Evolutionary conservation across 1,139 yeast genomes (phyloP), one percentile per base, ranked within the genome.

Genomic region (Magnusiomyces fungicola): DNA sequence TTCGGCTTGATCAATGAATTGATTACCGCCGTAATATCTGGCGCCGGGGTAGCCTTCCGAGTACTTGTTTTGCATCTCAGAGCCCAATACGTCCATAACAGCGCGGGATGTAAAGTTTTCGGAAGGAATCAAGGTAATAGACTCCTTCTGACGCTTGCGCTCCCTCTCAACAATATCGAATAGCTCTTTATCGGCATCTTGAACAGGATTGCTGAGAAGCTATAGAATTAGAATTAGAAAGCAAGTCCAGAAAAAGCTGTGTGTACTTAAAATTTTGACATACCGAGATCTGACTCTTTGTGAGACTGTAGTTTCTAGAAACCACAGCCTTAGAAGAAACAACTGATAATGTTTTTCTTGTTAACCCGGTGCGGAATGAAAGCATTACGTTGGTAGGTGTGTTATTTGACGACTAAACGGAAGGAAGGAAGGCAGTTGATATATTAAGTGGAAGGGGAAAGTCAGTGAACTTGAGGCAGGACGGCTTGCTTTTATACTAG

Each of bases 21-120:
- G 90, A 68, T 90, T 90, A 67, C 97, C 97, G 67, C 97, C 97
- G 64, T 90, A 90, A 73, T 90, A 90, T 68, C 97, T 81, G 62
- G 89, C 96, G 56, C 96, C 96, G 46, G 97, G 97, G 71, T 90
- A 90, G 53, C 97, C 97, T 72, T 90, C 97, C n/a, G 96, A 88
- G 72, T 90, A 90, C 75, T 90, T 90, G 78, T 90, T 90, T 90
- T 90, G 86, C 96, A 92, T 88, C 65, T 95, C 96, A 53, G 97
- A 86, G 66, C 97, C 97, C 67, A 92, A 79, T 49, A 95, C 95
- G 69, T 92, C 97, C 71, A 90, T 87, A 42, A 92, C 98, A 36
- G 97, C 84, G 58, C 89, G 86, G 58, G 97, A 86, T 58, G 98
- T 92, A 78, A 90, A 92, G 71, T 92, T 92, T 73, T 92, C 98